Evolutionary conservation across 1,139 yeast species (phyloP), one percentile per base, ranked within the genome.

Genomic region (Petasospora rhodanensis): DNA sequence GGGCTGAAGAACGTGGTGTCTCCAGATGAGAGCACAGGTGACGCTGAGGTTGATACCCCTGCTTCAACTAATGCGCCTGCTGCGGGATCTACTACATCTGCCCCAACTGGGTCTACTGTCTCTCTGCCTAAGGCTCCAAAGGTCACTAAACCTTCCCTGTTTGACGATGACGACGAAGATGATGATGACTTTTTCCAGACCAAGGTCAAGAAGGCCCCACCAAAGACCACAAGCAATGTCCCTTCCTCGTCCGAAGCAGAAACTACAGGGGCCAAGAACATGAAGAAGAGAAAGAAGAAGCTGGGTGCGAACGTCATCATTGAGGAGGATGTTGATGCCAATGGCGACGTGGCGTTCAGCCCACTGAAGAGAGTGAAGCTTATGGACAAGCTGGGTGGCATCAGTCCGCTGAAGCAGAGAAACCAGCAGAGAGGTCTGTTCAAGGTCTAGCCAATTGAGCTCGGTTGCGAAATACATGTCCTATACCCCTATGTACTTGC

Each of bases 141-240:
- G 9, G 32, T 28, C 22, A 42, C 32, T 18, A 48, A 38, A 23
- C 31, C 40, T 1, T 46, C 53, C 1, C 24, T 51, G n/a, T 51
- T 50, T 28, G 55, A 51, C 32, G 51, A 43, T 14, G 55, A 51
- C 13, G 54, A 48, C 6, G 51, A 46, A 2, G 52, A 51, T 12
- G 54, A 51, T 18, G 55, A 51, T 21, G 55, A 49, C 28, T 37
- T 51, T 17, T 52, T 51, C 23, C 36, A 43, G 9, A 27, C 35
- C 7, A 27, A 47, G 5, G 34, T 44, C 5, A 41, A 37, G 35
- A 49, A 45, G 22, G 27, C 35, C 4, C 34, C 26, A 13, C 15
- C 26, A n/a, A 32, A 24, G 6, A 7, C 27, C 5, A 10, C 15
- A 7, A 20, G n/a, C 11, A 24, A 29, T n/a, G n/a, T n/a, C n/a